Base-by-base conservation (phyloP, 768 basidiomycete species). In the Podaxis sp. region DNA sequence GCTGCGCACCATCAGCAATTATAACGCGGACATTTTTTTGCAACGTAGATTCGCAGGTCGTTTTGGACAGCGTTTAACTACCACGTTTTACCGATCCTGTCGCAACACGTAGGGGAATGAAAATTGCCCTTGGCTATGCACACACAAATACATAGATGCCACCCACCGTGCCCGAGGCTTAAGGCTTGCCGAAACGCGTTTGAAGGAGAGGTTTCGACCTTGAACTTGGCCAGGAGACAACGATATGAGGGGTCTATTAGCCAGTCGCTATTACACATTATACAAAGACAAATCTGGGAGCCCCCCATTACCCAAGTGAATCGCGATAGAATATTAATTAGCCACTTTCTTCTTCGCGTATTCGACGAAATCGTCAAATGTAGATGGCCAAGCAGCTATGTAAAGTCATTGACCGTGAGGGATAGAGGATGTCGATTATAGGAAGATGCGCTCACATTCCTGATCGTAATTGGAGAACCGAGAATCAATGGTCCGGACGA, bases 351-450 rank as follows among this genome's bases (percentile, higher is more conserved):
- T 73, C 70, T 81, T 85, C 44, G 85, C 89, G 69, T 80, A 88
- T 59, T 82, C 85, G 15, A 92, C 91, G 68, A 93, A 94, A 57
- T 92, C 90, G 68, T 95, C 93, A 65, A 95, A 90, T 24, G 88
- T 83, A 40, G 92, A 93, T 4, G 93, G 93, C 93, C 93, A 95
- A 1, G 93, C 89, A 52, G 84, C 93, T 92, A 30, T 46, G 69
- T 19, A 64, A 57, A 54, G 15, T 39, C 40, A 33, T 4, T 40
- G 24, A 5, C 26, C 24, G 3, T 57, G n/a, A 48, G 54, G 60
- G 61, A 61, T 44, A 53, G 7, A 67, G 26, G 5, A 59, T 30
- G 9, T 56, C 65, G 17, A 52, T 40, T 61, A 36, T 19, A 33
- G 7, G 62, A 17, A 46, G 49, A 24, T 48, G 11, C 8, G 69